Base-by-base conservation (phyloP, 768 basidiomycete genomes). In the Podaxis pistillaris region DNA sequence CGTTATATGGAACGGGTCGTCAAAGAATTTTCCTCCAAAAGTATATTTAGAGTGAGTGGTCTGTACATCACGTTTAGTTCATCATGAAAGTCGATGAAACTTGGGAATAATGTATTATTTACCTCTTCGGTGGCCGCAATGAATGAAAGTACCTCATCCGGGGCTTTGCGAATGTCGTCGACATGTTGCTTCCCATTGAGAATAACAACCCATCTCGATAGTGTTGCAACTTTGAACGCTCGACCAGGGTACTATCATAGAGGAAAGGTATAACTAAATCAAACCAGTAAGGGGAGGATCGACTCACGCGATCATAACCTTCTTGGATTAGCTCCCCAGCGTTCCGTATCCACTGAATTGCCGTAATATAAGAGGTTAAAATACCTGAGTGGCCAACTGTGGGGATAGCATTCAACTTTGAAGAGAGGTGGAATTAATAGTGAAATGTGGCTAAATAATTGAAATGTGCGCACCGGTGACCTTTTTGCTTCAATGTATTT, bases 91-190 rank as follows among this genome's bases (percentile, higher is more conserved):
- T 38, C 11, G 36, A 19, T 30, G 47, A 8, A 36, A 7, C 28
- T 33, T 13, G 24, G 28, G 15, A 24, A 38, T 24, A 4, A 1
- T 4, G 4, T 3, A 50, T 50, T 26, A 17, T 33, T 36, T 46
- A 62, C 64, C 33, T 65, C 64, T n/a, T 50, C 56, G 5, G 56
- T 49, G 17, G 55, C 54, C 19, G 62, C 60, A 4, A 5, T 36
- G 40, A 72, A 66, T 22, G 71, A 72, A 17, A 77, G 52, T 4
- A 71, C 60, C 11, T 75, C 71, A 38, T 72, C 72, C 9, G 66
- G 56, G 11, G 76, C 74, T 57, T 68, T 72, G 11, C 74, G 69
- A 44, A 79, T 64, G 28, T 78, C 76, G 13, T 76, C 72, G 7
- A 76, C 64, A 60, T 73, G 65, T 28, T 72, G 55, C 3, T 65